Percentiles rank a stretch among this genome's conserved stretches.
Evolutionary conservation across 257 asterid genomes (phyloP).

Genomic region (Nicotiana otophora): DNA sequence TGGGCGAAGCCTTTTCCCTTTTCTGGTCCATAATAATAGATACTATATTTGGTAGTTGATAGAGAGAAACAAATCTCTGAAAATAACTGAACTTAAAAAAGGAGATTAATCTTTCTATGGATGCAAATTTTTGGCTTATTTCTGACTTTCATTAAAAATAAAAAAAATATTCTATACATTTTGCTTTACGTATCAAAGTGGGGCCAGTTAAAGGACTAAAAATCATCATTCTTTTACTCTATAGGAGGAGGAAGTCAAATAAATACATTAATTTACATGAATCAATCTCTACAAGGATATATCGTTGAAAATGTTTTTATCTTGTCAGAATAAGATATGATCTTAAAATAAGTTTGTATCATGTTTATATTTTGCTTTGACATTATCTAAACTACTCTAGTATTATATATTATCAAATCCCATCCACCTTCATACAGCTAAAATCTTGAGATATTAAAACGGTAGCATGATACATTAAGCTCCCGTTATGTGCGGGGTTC

Average conservation of each 20-base stretch:
- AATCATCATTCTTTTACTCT: background rate
- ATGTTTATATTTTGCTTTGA: background rate
- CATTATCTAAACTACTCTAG: background rate
- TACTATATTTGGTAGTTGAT: background rate
- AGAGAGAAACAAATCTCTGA: background rate
- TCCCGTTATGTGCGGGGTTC: too few relatives aligned
- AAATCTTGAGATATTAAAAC: too few relatives aligned
- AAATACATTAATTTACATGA: constrained; percentile 2
- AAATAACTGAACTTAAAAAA: too few relatives aligned
- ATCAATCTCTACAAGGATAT: background rate
- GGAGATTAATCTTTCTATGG: background rate
- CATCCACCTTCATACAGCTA: background rate
- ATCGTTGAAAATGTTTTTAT: background rate
- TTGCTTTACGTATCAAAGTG: background rate
- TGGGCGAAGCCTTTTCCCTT: background rate
- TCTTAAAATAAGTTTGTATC: background rate
- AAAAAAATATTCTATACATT: background rate
- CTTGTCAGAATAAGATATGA: background rate
- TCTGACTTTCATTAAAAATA: background rate
- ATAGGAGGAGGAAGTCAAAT: background rate
- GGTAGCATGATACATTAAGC: rapidly evolving
- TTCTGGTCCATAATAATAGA: too few relatives aligned
- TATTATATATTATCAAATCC: background rate
- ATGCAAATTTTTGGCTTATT: background rate
- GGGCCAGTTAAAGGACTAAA: background rate